A percentile compares a stretch with the other conserved stretches of the same genome.
phyloP scores from a whole-genome alignment of 1,284 basidiomycete genomes.

The Naganishia liquefaciens region DNA sequence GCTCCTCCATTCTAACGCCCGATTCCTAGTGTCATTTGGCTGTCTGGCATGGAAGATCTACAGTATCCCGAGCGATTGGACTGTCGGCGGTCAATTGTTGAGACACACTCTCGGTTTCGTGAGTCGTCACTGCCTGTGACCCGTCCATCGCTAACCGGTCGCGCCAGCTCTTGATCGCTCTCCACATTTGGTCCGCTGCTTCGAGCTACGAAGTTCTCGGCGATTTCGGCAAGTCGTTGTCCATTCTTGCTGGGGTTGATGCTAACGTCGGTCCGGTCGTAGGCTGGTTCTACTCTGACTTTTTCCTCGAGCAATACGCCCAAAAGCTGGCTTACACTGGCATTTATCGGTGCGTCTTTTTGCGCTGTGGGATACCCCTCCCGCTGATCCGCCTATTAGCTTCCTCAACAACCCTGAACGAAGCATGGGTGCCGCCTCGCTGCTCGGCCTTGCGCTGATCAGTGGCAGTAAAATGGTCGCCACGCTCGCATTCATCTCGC shows the following conservation, averaged over 20 bases:
- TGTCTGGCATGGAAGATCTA: conserved; percentile 87
- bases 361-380: not conserved
- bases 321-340: conserved; percentile 90
- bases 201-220: conserved; percentile 92
- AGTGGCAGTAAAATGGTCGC: conserved; percentile 85
- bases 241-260: not conserved
- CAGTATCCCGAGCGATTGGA: conserved; percentile 76
- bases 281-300: conserved; percentile 98
- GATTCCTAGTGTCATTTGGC: conserved; percentile 69
- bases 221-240: conserved; percentile 66
- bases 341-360: conserved; percentile 72
- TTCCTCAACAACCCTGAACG: conserved; percentile 93
- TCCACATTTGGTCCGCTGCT: conserved; percentile 88
- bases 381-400: conserved; percentile 38
- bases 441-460: conserved; percentile 89
- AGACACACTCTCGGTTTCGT: conserved; percentile 83
- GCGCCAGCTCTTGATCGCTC: conserved; percentile 71
- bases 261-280: not conserved
- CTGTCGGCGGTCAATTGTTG: conserved; percentile 81
- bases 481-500: conserved; percentile 76
- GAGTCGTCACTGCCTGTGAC: conserved; percentile 47
- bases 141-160: not conserved
- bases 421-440: conserved; percentile 89
- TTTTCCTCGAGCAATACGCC: conserved; percentile 90
- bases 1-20: not conserved